Percentiles rank a stretch among this genome's conserved stretches.
These are phyloP conservation scores for Caryopteris hybrid DNA, from an alignment of 305 asterid species.

Conservation along the genomic window DNA sequence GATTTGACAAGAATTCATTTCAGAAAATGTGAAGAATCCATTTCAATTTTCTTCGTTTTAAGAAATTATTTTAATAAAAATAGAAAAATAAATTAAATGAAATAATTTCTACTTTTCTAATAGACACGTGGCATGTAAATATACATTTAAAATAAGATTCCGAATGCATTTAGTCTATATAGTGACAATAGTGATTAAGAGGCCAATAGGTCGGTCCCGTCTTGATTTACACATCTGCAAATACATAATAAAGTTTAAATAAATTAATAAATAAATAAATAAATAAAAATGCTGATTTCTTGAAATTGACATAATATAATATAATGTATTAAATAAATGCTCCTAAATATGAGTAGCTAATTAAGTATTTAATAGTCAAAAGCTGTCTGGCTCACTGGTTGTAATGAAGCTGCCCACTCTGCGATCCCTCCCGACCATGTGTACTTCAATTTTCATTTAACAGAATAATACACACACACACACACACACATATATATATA, in stretches of 20 bases:
- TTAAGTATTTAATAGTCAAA: constrained; percentile 10
- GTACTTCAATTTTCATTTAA: neutral
- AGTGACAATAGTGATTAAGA: neutral
- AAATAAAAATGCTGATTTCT: neutral
- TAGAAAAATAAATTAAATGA: too few relatives aligned
- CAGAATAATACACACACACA: neutral
- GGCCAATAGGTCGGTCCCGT: neutral
- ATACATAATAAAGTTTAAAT: neutral
- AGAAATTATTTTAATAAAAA: neutral
- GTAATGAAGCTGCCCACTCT: neutral
- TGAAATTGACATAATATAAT: constrained; percentile 3
- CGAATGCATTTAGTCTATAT: neutral
- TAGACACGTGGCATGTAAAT: neutral
- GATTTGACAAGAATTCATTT: too few relatives aligned
- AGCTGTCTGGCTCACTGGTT: constrained; percentile 7
- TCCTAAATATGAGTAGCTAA: neutral
- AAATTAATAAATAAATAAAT: neutral
- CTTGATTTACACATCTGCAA: neutral
- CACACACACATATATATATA: too few relatives aligned
- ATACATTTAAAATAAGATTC: neutral
- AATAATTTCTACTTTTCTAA: neutral
- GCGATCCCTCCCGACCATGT: neutral
- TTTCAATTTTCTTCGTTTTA: neutral
- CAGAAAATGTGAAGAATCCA: too few relatives aligned
- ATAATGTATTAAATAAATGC: neutral